phyloP scores from a whole-genome alignment of 192 early-diverging fungal species.

The Coemansia sp. region DNA sequence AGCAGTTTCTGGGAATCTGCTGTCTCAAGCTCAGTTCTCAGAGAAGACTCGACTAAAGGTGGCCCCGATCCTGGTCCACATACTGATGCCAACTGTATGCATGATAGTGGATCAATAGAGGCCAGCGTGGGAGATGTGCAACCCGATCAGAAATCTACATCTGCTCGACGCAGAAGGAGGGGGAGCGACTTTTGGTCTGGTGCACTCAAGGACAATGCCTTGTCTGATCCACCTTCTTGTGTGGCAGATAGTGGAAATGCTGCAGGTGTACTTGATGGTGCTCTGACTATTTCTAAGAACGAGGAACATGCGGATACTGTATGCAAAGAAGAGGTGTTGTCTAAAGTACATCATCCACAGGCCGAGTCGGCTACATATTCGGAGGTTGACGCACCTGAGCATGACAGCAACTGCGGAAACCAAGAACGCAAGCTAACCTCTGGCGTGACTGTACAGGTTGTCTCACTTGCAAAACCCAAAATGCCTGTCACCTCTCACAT shows the following conservation, averaged over 20 bases:
- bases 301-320: background rate
- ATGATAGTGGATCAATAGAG: background rate
- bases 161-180: conserved; percentile 6
- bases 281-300: background rate
- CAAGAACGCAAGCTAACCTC: background rate
- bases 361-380: background rate
- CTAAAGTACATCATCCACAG: background rate
- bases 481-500: background rate
- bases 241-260: background rate
- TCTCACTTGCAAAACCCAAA: conserved; percentile 8
- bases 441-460: background rate
- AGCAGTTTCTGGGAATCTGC: conserved; percentile 27
- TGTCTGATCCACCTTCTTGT: background rate
- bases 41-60: background rate
- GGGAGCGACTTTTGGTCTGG: conserved; percentile 19
- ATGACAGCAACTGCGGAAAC: background rate
- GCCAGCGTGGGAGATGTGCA: background rate
- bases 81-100: background rate
- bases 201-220: background rate
- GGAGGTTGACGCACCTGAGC: background rate
- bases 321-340: background rate
- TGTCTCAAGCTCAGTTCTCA: background rate
- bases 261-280: background rate
- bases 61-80: background rate
- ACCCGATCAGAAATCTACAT: background rate